phyloP scores from a whole-genome alignment of 2,329 filamentous ascomycete genomes.

The Microdochium trichocladiopsis region DNA sequence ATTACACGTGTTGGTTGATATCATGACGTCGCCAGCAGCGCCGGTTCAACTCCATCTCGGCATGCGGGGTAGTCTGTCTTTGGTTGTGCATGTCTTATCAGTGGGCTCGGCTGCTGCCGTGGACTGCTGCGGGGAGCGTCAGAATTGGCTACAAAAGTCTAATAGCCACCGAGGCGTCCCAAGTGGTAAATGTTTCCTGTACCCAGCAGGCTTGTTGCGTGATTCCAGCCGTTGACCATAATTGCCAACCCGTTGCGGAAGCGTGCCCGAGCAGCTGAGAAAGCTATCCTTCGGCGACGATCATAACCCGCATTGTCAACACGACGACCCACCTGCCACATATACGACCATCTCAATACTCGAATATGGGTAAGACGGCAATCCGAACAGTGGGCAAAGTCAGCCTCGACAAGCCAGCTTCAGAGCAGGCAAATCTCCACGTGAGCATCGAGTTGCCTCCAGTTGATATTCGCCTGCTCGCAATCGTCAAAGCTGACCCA shows the following conservation, averaged over 20 bases:
- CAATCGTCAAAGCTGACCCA: constrained; percentile 4
- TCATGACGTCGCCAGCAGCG: background rate
- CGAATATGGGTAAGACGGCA: constrained; percentile 29
- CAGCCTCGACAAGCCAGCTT: constrained; percentile 63
- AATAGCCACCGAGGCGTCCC: too few relatives aligned
- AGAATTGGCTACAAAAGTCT: too few relatives aligned
- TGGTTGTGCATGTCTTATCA: background rate
- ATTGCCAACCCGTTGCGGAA: too few relatives aligned
- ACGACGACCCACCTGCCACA: too few relatives aligned
- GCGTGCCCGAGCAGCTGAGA: too few relatives aligned
- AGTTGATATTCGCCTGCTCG: constrained; percentile 4
- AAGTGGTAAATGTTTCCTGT: too few relatives aligned
- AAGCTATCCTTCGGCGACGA: too few relatives aligned
- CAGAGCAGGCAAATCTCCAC: constrained; percentile 63
- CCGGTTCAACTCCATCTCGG: background rate
- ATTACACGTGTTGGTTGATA: background rate
- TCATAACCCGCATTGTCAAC: too few relatives aligned
- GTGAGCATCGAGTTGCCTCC: constrained; percentile 36
- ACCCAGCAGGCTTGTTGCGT: too few relatives aligned
- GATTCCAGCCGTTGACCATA: too few relatives aligned
- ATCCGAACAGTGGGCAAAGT: constrained; percentile 70
- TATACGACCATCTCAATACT: too few relatives aligned
- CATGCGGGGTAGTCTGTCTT: constrained; percentile 13
- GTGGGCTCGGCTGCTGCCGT: background rate
- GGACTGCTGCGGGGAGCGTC: background rate